A percentile compares a stretch with the other conserved stretches of the same genome.
Evolutionary conservation across 106 monocot species (phyloP).

Genomic region (Hemerocallis citrina): DNA sequence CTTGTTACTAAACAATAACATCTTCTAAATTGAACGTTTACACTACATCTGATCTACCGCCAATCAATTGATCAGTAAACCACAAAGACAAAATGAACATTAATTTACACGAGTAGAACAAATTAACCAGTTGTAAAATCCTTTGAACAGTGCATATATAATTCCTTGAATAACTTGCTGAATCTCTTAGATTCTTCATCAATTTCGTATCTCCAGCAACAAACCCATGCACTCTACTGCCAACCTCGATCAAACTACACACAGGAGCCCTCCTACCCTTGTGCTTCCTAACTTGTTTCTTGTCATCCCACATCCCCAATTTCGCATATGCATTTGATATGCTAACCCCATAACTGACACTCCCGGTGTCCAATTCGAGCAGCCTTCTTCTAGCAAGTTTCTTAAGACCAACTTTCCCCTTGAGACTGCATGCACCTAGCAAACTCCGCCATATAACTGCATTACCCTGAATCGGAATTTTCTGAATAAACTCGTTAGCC

Average conservation of each 20-base stretch:
- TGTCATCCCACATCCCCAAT: conserved; percentile 11
- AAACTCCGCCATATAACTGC: conserved; percentile 21
- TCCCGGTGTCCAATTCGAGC: conserved; percentile 8
- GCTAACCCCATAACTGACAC: background rate
- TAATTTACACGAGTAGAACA: no score
- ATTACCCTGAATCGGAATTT: conserved; percentile 16
- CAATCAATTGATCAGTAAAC: no score
- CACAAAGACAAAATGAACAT: no score
- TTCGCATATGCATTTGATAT: conserved; percentile 15
- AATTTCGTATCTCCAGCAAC: conserved; percentile 4
- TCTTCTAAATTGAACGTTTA: no score
- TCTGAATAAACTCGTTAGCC: conserved; percentile 7
- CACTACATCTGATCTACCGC: no score
- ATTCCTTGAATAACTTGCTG: conserved; percentile 2
- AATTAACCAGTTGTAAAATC: no score
- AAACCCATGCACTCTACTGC: conserved; percentile 6
- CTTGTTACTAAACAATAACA: no score
- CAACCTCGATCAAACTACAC: conserved; percentile 12
- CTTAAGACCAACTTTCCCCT: background rate
- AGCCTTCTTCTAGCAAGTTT: background rate
- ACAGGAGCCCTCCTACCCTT: conserved; percentile 7
- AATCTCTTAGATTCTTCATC: background rate
- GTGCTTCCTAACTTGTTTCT: background rate
- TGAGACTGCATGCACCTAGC: conserved; percentile 10
- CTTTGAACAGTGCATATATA: background rate